Evolutionary conservation across 2,329 filamentous ascomycete genomes (phyloP), one percentile per base, ranked within the genome.

Genomic region (Fusarium poae): DNA sequence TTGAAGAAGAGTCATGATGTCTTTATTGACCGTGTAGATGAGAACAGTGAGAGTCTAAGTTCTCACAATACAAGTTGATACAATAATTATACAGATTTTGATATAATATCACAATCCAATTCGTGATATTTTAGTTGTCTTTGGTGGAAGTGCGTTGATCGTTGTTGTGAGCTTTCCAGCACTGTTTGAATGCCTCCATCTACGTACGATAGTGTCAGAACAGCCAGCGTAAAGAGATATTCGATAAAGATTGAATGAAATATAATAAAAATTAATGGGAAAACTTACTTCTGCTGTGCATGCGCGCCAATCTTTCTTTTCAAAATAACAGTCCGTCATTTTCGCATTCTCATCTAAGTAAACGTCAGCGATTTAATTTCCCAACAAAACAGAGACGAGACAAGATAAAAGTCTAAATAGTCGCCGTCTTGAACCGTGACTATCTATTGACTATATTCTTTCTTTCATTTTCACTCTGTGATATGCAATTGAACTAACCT

Each of bases 291-390:
- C 95, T 71, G 89, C 85, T 77, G 92, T 92, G 81, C 96, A 99
- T 60, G 86, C 85, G 72, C 96, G 86, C 95, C 96, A 99, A 78
- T 99, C 96, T 78, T 94, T 97, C 85, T 94, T 97, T 57, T 95
- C 93, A 77, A 89, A 97, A 79, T 97, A 97, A 81, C 96, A 99
- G 79, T 98, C 93, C 35, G 94, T 97, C 89, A 99, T 87, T 76
- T 89, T 94, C 55, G 87, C 83, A 76, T 98, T 97, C 77, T 98
- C 95, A 23, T 88, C 95, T 97, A 71, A 65, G 45, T 48, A 34
- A 34, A 44, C 16, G 35, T 39, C n/a, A 39, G 48, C 52, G 34
- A 62, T 44, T 27, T 20, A 39, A 23, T 32, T 48, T 35, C 58
- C 53, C 65, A 67, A 73, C 67, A 65, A 49, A 68, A 37, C 27